Percentiles rank a stretch among this genome's conserved stretches.
Evolutionary conservation across 192 early-diverging fungal genomes (phyloP).

Genomic region (Phycomyces nitens): DNA sequence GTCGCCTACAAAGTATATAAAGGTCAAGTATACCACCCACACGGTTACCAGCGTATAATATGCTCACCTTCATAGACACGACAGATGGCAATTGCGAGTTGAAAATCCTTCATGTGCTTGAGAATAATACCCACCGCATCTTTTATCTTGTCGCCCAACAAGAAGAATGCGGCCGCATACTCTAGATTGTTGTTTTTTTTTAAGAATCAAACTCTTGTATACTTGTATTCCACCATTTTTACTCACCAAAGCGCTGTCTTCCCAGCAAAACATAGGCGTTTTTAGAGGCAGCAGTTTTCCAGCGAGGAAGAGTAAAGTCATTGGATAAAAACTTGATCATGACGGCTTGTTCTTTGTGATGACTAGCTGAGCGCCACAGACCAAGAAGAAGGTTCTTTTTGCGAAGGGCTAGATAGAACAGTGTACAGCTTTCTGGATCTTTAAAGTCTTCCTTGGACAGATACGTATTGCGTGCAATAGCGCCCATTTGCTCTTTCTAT

Average conservation of each 20-base stretch:
- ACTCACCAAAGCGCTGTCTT: conserved; percentile 83
- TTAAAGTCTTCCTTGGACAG: conserved; percentile 60
- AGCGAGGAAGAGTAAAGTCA: conserved; percentile 86
- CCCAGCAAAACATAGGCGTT: conserved; percentile 97
- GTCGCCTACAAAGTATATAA: conserved; percentile 44
- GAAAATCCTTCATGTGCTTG: conserved; percentile 86
- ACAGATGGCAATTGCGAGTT: conserved; percentile 89
- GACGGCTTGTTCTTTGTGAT: conserved; percentile 79
- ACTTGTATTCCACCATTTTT: neutral
- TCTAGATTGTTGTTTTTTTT: conserved; percentile 43
- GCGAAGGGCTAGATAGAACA: conserved; percentile 87
- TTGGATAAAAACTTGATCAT: conserved; percentile 92
- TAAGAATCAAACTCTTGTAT: neutral
- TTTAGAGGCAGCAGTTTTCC: conserved; percentile 94
- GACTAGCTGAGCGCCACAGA: conserved; percentile 81
- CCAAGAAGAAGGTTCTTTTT: conserved; percentile 90
- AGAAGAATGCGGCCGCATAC: conserved; percentile 93
- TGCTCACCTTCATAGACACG: conserved; percentile 83
- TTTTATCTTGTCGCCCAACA: conserved; percentile 80
- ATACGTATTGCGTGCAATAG: conserved; percentile 89
- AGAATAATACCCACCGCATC: conserved; percentile 94
- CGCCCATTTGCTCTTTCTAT: conserved; percentile 67
- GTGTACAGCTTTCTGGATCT: conserved; percentile 79
- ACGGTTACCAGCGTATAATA: no score
- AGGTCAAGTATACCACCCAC: no score